Evolutionary conservation across 106 monocot species (phyloP), one percentile per base, ranked within the genome.

Genomic region (Acanthochlamys bracteata): DNA sequence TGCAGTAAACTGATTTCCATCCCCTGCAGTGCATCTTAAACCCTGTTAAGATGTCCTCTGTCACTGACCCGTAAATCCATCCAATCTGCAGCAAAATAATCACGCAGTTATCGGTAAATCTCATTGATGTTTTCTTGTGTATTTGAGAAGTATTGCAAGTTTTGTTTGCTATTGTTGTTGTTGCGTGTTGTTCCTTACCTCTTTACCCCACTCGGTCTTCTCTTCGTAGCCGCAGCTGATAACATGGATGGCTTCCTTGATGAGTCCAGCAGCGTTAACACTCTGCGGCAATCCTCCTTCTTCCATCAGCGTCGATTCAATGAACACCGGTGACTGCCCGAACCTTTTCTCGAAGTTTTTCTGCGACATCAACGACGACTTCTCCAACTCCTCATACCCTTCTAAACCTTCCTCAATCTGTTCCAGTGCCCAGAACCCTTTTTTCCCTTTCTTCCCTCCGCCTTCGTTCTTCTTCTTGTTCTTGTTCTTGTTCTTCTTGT

Each of bases 11-110:
- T 0, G 93, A 93, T 53, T 83, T 89, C 89, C 89, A 93, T 0
- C 93, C 93, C 58, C 93, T 71, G 75, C 93, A 93, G 69, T 89
- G 93, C 93, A 93, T 93, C 85, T 93, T 93, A 80, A 93, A 93
- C n/a, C 93, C 93, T 23, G 93, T 93, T 40, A 93, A 20, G 23
- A 88, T 93, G 39, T 93, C 93, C 62, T 93, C 89, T 14, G 93
- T 93, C 57, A 93, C 93, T 0, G 93, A 88, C 25, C 93, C 93
- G 24, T 93, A 93, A 42, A 93, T 93, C 93, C 93, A 93, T 24
- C 89, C 93, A 58, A 93, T 93, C 92, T 92, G 82, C 42, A 15
- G 39, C 0, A 24, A 12, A 73, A 55, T 26, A 41, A 41, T 24
- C 19, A 40, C 14, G 16, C 17, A 15, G 40, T 40, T 3, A 40